Base-by-base conservation (phyloP, 2,329 filamentous ascomycete genomes). In the Fonsecaea pedrosoi region DNA sequence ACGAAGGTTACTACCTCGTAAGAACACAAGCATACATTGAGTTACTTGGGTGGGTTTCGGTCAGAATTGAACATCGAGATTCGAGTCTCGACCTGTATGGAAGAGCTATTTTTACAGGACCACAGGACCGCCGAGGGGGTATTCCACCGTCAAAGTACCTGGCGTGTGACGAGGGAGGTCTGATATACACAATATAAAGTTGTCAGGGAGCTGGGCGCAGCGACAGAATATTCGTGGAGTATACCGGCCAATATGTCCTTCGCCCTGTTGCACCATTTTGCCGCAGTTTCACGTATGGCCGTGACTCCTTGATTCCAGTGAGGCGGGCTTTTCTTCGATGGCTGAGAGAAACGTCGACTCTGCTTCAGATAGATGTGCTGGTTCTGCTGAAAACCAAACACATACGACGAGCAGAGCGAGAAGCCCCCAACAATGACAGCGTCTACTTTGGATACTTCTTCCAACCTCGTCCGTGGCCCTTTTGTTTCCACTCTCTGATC, bases 401-500 rank as follows among this genome's bases (percentile, higher is more conserved):
- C 10, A 50, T 18, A 25, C 18, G 7, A 50, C 45, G 45, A 50
- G 21, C 10, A 50, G 21, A 15, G 12, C 15, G 37, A 15, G 25
- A 25, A 25, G 18, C 45, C 18, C 12, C 45, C 45, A 25, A 50
- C 4, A 32, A 12, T 4, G 45, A 30, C 18, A 30, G 48, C 32
- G 18, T 55, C 98, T 98, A 99, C 78, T 84, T 90, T 72, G 89
- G 89, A 85, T 87, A 92, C 77, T 90, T 89, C 82, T 89, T 90
- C 89, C 89, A 91, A 54, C 89, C 88, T 77, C 88, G 82, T 74
- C 90, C 89, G 78, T 92, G 89, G 71, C 90, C 89, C 82, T 83
- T 84, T 87, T 91, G 89, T 82, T 97, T 97, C 95, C 94, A 99
- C 79, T 91, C 85, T 79, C 90, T 87, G 78, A 99, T 92, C 82